Conservation (phyloP, 768 basidiomycete genomes). For the Lactarius pseudohatsudake region DNA sequence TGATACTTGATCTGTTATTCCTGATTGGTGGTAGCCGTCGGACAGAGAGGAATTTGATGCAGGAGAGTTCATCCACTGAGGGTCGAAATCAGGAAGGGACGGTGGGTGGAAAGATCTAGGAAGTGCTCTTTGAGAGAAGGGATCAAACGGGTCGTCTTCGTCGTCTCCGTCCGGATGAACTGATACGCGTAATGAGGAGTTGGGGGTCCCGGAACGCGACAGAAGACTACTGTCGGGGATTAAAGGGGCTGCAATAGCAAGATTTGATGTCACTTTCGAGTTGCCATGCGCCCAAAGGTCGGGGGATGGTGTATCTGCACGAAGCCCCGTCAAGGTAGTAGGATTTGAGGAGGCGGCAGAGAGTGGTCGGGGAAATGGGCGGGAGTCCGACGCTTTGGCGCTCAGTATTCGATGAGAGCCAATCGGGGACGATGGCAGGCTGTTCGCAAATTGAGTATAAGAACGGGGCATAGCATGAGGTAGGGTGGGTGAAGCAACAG, state of each 20-base stretch:
- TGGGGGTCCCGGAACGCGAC: slow-evolving; percentile 64
- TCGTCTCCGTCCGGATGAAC: slow-evolving; percentile 58
- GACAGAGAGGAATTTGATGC: slow-evolving; percentile 51
- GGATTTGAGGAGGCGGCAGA: slow-evolving; percentile 70
- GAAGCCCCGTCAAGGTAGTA: slow-evolving; percentile 46
- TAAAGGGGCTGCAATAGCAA: slow-evolving; percentile 89
- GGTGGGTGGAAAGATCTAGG: slow-evolving; percentile 63
- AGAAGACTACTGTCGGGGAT: slow-evolving; percentile 63
- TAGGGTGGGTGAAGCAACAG: slow-evolving; percentile 67
- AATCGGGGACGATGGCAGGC: slow-evolving; percentile 80
- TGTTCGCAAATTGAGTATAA: slow-evolving; percentile 68
- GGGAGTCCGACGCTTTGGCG: slow-evolving; percentile 89
- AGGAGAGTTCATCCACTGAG: slow-evolving; percentile 54
- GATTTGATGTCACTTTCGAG: slow-evolving; percentile 71
- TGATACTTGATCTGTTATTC: slow-evolving; percentile 28
- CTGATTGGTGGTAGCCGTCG: slow-evolving; percentile 44
- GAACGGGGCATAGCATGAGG: slow-evolving; percentile 55
- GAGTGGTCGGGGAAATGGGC: slow-evolving; percentile 77
- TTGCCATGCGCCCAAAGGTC: slow-evolving; percentile 83
- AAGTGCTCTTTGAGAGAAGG: slow-evolving; percentile 53
- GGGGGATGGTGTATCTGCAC: slow-evolving; percentile 83
- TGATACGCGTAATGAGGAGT: slow-evolving; percentile 65
- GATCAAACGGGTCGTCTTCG: slow-evolving; percentile 84
- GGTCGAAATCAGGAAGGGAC: slow-evolving; percentile 62
- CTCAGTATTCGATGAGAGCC: slow-evolving; percentile 84